Conservation (phyloP, 768 basidiomycete species). For the Suillus lakei region DNA sequence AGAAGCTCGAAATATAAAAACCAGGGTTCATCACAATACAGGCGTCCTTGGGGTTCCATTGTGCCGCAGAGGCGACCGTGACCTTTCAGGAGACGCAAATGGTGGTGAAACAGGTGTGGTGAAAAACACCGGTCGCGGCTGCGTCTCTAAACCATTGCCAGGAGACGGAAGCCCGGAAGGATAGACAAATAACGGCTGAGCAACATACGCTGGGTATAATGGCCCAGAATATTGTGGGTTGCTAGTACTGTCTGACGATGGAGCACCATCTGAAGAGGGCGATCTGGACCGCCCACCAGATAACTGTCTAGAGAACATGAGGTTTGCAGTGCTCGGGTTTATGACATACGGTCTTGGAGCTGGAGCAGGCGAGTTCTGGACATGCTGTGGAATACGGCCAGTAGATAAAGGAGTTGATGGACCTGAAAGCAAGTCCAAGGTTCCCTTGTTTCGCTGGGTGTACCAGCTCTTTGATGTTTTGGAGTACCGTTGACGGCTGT, state of each 20-base stretch:
- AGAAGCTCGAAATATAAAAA: neutral
- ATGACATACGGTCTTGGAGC: constrained; percentile 34
- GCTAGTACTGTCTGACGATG: constrained; percentile 37
- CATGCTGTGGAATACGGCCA: constrained; percentile 29
- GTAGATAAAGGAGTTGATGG: constrained; percentile 38
- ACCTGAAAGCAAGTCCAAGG: constrained; percentile 34
- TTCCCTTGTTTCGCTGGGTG: constrained; percentile 27
- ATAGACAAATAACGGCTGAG: constrained; percentile 34
- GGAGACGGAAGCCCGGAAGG: constrained; percentile 36
- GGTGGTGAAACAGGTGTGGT: constrained; percentile 2
- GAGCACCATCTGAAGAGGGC: constrained; percentile 34
- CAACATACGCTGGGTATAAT: constrained; percentile 32
- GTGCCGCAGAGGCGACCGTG: constrained; percentile 2
- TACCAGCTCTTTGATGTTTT: constrained; percentile 37
- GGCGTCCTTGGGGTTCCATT: neutral
- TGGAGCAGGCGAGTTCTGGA: constrained; percentile 8
- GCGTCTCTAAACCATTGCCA: constrained; percentile 12
- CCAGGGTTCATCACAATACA: neutral
- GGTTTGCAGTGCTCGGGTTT: constrained; percentile 32
- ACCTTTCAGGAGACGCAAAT: constrained; percentile 2
- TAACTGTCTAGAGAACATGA: constrained; percentile 29
- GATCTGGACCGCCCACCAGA: constrained; percentile 27
- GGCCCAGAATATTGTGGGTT: constrained; percentile 22
- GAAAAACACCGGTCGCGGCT: constrained; percentile 8
- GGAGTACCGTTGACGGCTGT: constrained; percentile 28